These are phyloP conservation scores for Saturnispora gosingensis DNA, from an alignment of 805 yeast species.

Conservation along the genomic window DNA sequence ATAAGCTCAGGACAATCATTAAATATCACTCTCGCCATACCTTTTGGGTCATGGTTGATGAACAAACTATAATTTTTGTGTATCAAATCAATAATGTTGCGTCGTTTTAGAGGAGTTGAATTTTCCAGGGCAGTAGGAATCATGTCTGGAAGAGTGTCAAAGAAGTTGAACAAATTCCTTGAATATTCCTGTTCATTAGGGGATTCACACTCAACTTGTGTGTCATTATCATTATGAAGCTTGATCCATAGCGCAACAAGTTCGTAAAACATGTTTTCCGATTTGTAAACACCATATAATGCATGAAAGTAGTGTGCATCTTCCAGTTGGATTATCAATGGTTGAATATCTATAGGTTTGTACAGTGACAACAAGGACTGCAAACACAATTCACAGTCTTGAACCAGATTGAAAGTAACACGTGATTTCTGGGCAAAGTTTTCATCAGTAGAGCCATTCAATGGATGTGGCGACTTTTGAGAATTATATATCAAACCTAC, in stretches of 20 bases:
- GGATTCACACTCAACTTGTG: background rate
- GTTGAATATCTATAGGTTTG: constrained; percentile 45
- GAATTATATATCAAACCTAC: constrained; percentile 2
- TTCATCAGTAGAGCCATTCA: background rate
- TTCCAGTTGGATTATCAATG: constrained; percentile 41
- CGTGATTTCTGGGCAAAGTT: constrained; percentile 14
- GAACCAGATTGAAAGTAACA: constrained; percentile 23
- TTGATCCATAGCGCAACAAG: constrained; percentile 46
- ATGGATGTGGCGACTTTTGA: background rate
- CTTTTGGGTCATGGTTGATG: constrained; percentile 24
- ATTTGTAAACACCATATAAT: constrained; percentile 45
- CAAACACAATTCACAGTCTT: constrained; percentile 61
- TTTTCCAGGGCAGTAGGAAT: constrained; percentile 20
- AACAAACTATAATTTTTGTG: constrained; percentile 23
- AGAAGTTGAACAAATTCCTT: constrained; percentile 15
- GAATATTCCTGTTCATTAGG: background rate
- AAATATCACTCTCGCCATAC: constrained; percentile 31
- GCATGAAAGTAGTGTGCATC: constrained; percentile 51
- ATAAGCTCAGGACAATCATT: constrained; percentile 33
- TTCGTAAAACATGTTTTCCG: constrained; percentile 43
- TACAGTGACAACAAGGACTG: constrained; percentile 61
- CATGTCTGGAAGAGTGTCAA: constrained; percentile 25
- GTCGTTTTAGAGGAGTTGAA: constrained; percentile 11
- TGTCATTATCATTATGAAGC: constrained; percentile 12
- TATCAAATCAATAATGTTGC: constrained; percentile 22